Evolutionary conservation across 352 stramenopile species (phyloP).

Genomic region (Thalassiosira livingstoniorum): DNA sequence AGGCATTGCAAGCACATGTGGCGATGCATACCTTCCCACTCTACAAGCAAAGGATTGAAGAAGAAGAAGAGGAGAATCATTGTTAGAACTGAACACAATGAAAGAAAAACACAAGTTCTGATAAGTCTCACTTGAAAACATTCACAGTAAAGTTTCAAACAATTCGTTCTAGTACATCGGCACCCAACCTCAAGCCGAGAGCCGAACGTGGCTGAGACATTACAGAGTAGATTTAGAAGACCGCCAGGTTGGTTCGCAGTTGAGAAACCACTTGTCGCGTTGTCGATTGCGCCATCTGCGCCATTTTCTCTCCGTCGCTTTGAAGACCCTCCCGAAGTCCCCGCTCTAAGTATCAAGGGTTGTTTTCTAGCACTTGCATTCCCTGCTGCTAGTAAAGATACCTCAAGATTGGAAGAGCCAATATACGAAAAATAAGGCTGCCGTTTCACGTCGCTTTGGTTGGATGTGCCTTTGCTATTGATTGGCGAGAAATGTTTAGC

Average conservation of each 20-base stretch:
- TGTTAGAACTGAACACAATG: too few relatives aligned
- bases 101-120: too few relatives aligned
- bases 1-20: conserved; percentile 36
- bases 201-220: conserved; percentile 9
- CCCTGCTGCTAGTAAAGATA: too few relatives aligned
- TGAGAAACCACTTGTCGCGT: not conserved
- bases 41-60: too few relatives aligned
- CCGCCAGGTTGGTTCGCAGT: not conserved
- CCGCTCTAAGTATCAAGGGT: too few relatives aligned
- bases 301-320: not conserved
- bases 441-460: too few relatives aligned
- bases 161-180: conserved; percentile 9
- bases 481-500: not conserved
- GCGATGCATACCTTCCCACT: conserved; percentile 17
- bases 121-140: conserved; percentile 26
- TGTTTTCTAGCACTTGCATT: too few relatives aligned
- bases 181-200: conserved; percentile 3
- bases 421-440: too few relatives aligned
- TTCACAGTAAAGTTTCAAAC: conserved; percentile 43
- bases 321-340: too few relatives aligned
- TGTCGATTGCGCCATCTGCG: not conserved
- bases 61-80: too few relatives aligned
- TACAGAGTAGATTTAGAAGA: not conserved
- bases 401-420: too few relatives aligned
- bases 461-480: too few relatives aligned